Evolutionary conservation across 495 filamentous ascomycete genomes (phyloP).

Genomic region (Lophium mytilinum): DNA sequence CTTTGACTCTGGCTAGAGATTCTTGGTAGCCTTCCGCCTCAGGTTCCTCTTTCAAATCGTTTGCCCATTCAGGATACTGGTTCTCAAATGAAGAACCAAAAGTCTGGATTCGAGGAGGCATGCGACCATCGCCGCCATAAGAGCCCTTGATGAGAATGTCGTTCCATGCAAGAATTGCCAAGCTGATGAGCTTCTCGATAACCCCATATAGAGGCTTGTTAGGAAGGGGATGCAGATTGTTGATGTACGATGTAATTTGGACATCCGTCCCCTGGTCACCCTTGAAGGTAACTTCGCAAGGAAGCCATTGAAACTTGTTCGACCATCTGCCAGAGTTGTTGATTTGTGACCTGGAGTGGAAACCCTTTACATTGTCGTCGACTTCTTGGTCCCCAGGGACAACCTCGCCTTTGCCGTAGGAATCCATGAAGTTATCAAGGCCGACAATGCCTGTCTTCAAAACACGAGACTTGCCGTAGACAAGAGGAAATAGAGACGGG

Average conservation of each 20-base stretch:
- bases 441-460: slow-evolving; percentile 35
- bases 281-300: slow-evolving; percentile 44
- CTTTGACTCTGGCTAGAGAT: too few relatives aligned
- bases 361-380: not conserved
- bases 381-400: slow-evolving; percentile 11
- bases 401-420: slow-evolving; percentile 37
- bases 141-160: slow-evolving; percentile 4
- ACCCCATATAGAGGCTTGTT: slow-evolving; percentile 43
- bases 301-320: slow-evolving; percentile 51
- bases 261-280: slow-evolving; percentile 26
- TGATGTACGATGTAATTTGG: slow-evolving; percentile 47
- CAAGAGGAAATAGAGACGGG: slow-evolving; percentile 52
- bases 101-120: not conserved
- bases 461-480: slow-evolving; percentile 45
- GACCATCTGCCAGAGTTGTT: slow-evolving; percentile 21
- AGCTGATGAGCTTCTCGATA: slow-evolving; percentile 43
- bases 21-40: not conserved
- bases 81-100: not conserved
- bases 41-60: not conserved
- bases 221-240: slow-evolving; percentile 48
- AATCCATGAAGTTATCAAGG: slow-evolving; percentile 36
- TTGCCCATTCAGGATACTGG: not conserved
- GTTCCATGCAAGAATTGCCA: slow-evolving; percentile 49
- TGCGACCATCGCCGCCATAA: not conserved
- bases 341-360: not conserved